These are phyloP conservation scores for Sporisorium exsertum DNA, from an alignment of 1,284 basidiomycete species.

Conservation along the genomic window DNA sequence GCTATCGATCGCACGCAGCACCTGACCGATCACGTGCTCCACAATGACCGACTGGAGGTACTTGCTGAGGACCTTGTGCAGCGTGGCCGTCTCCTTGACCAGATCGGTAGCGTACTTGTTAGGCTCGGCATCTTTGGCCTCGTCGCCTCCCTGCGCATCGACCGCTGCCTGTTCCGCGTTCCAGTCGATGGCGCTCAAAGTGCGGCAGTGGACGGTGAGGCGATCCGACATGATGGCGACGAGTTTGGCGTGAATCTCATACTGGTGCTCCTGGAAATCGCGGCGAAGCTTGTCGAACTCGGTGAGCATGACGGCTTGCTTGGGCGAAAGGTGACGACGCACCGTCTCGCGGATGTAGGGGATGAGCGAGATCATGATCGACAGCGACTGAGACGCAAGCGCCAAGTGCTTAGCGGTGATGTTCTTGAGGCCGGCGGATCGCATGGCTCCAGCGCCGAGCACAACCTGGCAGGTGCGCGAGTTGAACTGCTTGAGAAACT, in stretches of 20 bases:
- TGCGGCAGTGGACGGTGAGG: conserved; percentile 84
- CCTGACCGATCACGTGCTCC: conserved; percentile 58
- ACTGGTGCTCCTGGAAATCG: conserved; percentile 98
- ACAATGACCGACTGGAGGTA: conserved; percentile 75
- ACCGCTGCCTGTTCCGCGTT: conserved; percentile 33
- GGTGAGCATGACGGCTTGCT: conserved; percentile 94
- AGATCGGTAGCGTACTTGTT: conserved; percentile 90
- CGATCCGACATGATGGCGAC: conserved; percentile 99
- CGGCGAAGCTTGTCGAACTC: conserved; percentile 99
- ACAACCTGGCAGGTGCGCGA: conserved; percentile 98
- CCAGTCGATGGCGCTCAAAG: conserved; percentile 73
- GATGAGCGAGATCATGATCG: conserved; percentile 93
- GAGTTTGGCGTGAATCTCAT: conserved; percentile 97
- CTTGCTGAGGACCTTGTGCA: conserved; percentile 94
- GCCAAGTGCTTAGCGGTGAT: conserved; percentile 96
- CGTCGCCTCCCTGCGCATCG: conserved; percentile 5
- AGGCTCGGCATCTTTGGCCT: conserved; percentile 49
- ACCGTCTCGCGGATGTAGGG: conserved; percentile 95
- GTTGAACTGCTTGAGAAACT: conserved; percentile 91
- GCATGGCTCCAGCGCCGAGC: conserved; percentile 95
- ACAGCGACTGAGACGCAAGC: conserved; percentile 92
- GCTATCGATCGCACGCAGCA: conserved; percentile 55
- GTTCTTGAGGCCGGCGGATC: conserved; percentile 95
- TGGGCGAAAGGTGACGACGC: conserved; percentile 87
- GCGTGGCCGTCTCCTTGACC: conserved; percentile 92